These are phyloP conservation scores for Passiflora organensis DNA, from an alignment of 345 rosid genomes.

Conservation along the genomic window DNA sequence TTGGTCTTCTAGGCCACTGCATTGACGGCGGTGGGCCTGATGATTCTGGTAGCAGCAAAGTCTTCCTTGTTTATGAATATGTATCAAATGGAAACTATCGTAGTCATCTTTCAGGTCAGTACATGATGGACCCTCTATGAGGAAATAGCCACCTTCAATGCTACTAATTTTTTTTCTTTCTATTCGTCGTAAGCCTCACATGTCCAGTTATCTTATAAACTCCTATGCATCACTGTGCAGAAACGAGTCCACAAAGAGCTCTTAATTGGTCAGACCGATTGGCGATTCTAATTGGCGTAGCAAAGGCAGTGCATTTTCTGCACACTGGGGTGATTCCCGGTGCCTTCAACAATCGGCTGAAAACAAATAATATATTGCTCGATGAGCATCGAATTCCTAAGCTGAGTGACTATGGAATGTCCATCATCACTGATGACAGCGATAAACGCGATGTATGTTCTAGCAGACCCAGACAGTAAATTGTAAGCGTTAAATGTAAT, in stretches of 20 bases:
- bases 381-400: conserved; percentile 88
- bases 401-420: conserved; percentile 91
- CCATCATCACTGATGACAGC: conserved; percentile 55
- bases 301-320: conserved; percentile 93
- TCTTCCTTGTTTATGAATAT: conserved; percentile 79
- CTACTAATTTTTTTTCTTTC: not conserved
- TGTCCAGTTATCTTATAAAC: not conserved
- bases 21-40: conserved; percentile 42
- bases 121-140: not conserved
- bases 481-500: conserved; percentile 11
- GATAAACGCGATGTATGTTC: conserved; percentile 62
- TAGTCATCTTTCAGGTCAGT: conserved; percentile 69
- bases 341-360: conserved; percentile 59
- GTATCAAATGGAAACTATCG: conserved; percentile 62
- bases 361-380: conserved; percentile 74
- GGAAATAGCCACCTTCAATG: not conserved
- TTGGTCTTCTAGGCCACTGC: conserved; percentile 81
- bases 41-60: conserved; percentile 39
- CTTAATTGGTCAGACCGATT: conserved; percentile 83
- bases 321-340: conserved; percentile 85
- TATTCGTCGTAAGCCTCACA: not conserved
- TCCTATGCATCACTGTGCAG: conserved; percentile 31
- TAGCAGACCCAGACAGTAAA: not conserved
- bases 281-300: conserved; percentile 71
- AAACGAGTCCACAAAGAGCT: conserved; percentile 57